Base-by-base conservation (phyloP, 306 rosid species). In the Trichosanthes cucumerina region DNA sequence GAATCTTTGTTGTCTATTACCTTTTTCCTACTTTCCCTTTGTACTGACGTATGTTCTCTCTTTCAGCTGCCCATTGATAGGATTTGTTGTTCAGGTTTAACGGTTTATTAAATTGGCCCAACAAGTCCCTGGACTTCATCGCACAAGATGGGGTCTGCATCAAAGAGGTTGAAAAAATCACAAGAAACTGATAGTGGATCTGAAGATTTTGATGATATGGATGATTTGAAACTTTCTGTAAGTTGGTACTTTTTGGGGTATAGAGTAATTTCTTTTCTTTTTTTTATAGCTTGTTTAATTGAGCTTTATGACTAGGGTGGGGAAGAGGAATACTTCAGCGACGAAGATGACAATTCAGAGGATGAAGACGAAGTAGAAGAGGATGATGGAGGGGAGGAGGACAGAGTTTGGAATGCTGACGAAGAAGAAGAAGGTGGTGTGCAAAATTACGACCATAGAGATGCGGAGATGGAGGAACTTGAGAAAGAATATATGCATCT, bases 381-480 rank as follows among this genome's bases (percentile, higher is more conserved):
- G 47, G 84, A 77, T 9, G 85, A 62, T 6, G 83, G 57, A 6
- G 81, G 15, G 1, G 91, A 64, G 75, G 87, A 79, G 0, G 85
- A 80, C 10, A 91, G 83, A 9, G 90, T 49, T 9, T 79, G 44
- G 31, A 86, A 80, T 33, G 84, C 43, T 33, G 80, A n/a, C n/a
- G n/a, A 31, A 44, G 79, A 10, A 39, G 88, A 83, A n/a, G 65
- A 28, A 50, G 81, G 49, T 78, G 82, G 66, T 46, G 75, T 77
- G 86, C 66, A 57, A 14, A 34, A 54, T 36, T 36, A 41, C 33
- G 44, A 13, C 6, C 14, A 60, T 16, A 79, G 76, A 49, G 90
- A 84, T 79, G 92, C 87, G n/a, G 97, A 90, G 81, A 80, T 94
- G 92, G 95, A 88, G 76, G 87, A 89, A 38, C 96, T 92, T 50